Base-by-base conservation (phyloP, 106 monocot genomes). In the Narthecium ossifragum region DNA sequence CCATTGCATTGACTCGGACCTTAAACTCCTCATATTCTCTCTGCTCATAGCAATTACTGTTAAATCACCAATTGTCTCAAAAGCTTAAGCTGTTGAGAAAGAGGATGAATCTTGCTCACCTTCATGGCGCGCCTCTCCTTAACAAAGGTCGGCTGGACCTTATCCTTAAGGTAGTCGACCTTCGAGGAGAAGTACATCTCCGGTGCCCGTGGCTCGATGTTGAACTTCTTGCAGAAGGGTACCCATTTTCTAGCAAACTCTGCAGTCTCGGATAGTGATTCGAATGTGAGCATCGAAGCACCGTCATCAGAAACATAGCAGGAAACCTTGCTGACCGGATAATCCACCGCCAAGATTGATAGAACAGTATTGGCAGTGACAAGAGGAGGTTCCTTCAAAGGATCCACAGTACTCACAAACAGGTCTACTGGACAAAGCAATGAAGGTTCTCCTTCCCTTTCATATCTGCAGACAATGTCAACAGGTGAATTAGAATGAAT, bases 271-370 rank as follows among this genome's bases (percentile, higher is more conserved):
- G 93, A 82, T 39, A 96, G 78, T n/a, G 90, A 59, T 74, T 96
- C 94, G 31, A 96, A 96, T 11, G 94, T 83, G 18, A 96, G 90
- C 94, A 96, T 96, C 12, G 90, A 86, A 15, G 94, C 86, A 29
- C 94, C 94, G 51, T 96, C 94, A 40, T 96, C 94, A 0, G 94
- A 96, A 14, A 96, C 94, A 31, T 90, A 96, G 83, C 94, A 96
- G 17, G 94, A 96, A 6, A 96, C 86, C 64, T 90, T 96, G 39
- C 90, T 86, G 10, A 90, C 94, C 9, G 94, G 94, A 59, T 96
- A 96, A 55, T 96, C 94, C 25, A 86, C 86, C 17, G 94, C 82
- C 27, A 96, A 72, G 59, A 96, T 90, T 6, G 94, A 96, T 0
- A 96, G 77, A 64, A 96, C 94, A 1, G 94, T 96, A 58, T 96